Evolutionary conservation across 2,329 filamentous ascomycete genomes (phyloP).

Genomic region (Claviceps digitariae): DNA sequence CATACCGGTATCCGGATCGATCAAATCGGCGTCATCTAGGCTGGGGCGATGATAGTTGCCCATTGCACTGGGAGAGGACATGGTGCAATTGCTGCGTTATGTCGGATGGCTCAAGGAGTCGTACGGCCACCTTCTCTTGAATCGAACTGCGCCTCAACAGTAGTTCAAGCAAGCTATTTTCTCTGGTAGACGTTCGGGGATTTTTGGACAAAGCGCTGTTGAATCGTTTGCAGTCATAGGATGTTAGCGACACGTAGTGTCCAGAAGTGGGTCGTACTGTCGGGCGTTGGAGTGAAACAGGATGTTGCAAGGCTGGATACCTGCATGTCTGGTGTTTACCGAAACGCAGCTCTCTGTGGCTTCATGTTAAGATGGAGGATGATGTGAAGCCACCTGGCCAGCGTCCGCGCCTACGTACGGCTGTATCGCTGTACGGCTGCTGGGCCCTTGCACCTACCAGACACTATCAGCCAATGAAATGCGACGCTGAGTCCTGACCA

Average conservation of each 20-base stretch:
- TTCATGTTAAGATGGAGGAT: not conserved
- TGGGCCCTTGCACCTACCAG: too few relatives aligned
- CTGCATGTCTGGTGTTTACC: not conserved
- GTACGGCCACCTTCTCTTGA: not conserved
- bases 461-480: not conserved
- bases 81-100: slow-evolving; percentile 11
- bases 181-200: not conserved
- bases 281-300: not conserved
- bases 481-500: not conserved
- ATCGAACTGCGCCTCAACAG: not conserved
- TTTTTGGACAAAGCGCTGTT: not conserved
- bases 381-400: not conserved
- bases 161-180: too few relatives aligned
- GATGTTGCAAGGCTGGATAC: not conserved
- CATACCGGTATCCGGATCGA: slow-evolving; percentile 67
- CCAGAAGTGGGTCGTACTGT: not conserved
- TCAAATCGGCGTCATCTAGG: slow-evolving; percentile 55
- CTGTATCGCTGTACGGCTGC: too few relatives aligned
- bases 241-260: not conserved
- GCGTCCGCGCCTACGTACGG: too few relatives aligned
- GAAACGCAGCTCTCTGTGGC: too few relatives aligned
- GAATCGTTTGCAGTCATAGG: not conserved
- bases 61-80: slow-evolving; percentile 33
- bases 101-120: not conserved
- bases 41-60: slow-evolving; percentile 49